Evolutionary conservation across 2,329 filamentous ascomycete species (phyloP), one percentile per base, ranked within the genome.

Genomic region (Cladosporium sp.): DNA sequence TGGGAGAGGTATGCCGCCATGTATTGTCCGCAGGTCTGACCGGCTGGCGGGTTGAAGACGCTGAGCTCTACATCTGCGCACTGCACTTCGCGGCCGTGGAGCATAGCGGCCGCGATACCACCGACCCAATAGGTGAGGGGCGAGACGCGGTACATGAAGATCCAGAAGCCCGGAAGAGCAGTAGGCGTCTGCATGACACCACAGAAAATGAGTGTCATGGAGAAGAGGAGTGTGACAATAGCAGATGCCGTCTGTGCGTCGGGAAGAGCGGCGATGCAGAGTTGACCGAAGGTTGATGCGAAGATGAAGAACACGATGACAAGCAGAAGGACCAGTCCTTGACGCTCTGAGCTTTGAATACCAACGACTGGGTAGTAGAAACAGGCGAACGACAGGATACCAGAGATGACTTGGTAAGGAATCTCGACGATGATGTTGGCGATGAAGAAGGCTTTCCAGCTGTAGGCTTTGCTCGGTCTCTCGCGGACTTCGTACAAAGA

Each of bases 361-460:
- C 35, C 56, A 11, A 78, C 78, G 14, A 81, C 76, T 0, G 79
- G 77, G 67, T 90, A 92, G 81, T 91, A 91, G 81, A 88, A 91
- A 72, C 82, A 85, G 1, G 84, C 83, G 71, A 82, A 92, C 68
- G 87, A 84, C 12, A 92, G 73, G 26, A 91, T 77, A 14, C 84
- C 88, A 1, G 87, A 85, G 11, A 91, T 64, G 40, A 87, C 81
- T 62, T 86, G 83, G 78, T 84, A 93, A 0, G 89, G 89, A 1
- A 92, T 81, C 52, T 93, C 91, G 58, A 91, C 89, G 2, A 90
- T 62, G 63, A 92, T 85, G 73, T 91, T 91, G 72, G 88, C 85
- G 3, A 89, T 78, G 75, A 93, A 84, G 77, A 93, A 92, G 0
- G 85, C 88, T 69, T 86, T 83, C 90, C 90, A 93, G 0, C 88